Evolutionary conservation across 148 eudicot species (phyloP).

Genomic region (Rhododendron mucronatum): DNA sequence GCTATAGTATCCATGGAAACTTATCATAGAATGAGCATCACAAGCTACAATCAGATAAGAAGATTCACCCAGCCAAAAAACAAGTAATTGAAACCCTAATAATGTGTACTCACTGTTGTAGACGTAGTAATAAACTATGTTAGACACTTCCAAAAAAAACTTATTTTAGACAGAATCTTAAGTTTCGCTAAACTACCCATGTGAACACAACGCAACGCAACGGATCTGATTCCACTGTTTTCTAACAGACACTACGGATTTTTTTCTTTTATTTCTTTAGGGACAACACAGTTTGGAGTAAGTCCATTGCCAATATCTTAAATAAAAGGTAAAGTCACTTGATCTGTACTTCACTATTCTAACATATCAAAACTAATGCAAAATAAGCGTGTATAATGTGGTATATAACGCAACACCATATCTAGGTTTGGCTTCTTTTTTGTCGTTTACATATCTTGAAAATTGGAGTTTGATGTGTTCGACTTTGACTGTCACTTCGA

Average conservation of each 20-base stretch:
- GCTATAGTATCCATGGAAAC: not conserved
- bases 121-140: not conserved
- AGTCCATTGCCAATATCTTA: not conserved
- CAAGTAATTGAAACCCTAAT: not conserved
- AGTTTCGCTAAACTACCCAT: not conserved
- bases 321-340: not conserved
- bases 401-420: not conserved
- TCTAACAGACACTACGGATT: not conserved
- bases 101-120: not conserved
- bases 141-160: not conserved
- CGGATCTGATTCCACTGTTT: not conserved
- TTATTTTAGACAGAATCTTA: not conserved
- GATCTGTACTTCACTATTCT: not conserved
- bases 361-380: not conserved
- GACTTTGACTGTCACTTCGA: not conserved
- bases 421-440: not conserved
- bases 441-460: not conserved
- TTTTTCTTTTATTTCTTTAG: not conserved
- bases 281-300: not conserved
- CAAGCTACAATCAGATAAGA: not conserved
- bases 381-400: not conserved
- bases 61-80: not conserved
- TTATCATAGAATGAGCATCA: not conserved
- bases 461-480: not conserved
- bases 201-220: not conserved